Percentiles rank a stretch among this genome's conserved stretches.
These are phyloP conservation scores for Aspergillus chevalieri DNA, from an alignment of 2,329 filamentous ascomycete genomes.

Conservation along the genomic window DNA sequence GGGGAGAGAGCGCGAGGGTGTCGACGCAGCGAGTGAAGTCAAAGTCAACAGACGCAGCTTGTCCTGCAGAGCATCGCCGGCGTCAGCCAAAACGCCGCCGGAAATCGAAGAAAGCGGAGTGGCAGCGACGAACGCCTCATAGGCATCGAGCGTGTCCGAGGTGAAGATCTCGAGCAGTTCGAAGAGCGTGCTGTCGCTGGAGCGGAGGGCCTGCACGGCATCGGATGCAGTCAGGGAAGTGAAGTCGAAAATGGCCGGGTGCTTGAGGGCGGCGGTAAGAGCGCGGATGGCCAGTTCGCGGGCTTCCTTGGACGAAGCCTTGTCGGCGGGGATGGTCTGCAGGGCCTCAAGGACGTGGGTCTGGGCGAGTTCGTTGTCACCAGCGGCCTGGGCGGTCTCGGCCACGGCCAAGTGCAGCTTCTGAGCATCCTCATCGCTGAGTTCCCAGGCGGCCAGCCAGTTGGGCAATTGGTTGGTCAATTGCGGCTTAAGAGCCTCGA, in stretches of 20 bases:
- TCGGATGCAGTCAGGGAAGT: conserved; percentile 64
- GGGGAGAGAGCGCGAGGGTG: conserved; percentile 77
- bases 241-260: conserved; percentile 65
- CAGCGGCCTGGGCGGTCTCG: conserved; percentile 70
- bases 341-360: conserved; percentile 69
- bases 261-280: conserved; percentile 60
- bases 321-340: conserved; percentile 62
- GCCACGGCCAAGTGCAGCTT: conserved; percentile 78
- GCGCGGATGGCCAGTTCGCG: conserved; percentile 57
- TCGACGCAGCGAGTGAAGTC: conserved; percentile 77
- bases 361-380: conserved; percentile 71
- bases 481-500: conserved; percentile 76
- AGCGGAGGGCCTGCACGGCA: conserved; percentile 77
- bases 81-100: conserved; percentile 72
- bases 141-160: conserved; percentile 89
- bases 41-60: conserved; percentile 97
- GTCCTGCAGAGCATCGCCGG: conserved; percentile 71
- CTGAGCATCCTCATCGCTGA: conserved; percentile 73
- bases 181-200: conserved; percentile 76
- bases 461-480: conserved; percentile 68
- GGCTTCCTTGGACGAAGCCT: conserved; percentile 49
- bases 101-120: conserved; percentile 56
- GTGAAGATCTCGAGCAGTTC: conserved; percentile 94
- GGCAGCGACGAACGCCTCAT: conserved; percentile 81
- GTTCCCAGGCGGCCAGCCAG: conserved; percentile 80